Percentiles rank a stretch among this genome's conserved stretches.
phyloP scores from a whole-genome alignment of 495 filamentous ascomycete genomes.

The Glutinoglossum americanum region DNA sequence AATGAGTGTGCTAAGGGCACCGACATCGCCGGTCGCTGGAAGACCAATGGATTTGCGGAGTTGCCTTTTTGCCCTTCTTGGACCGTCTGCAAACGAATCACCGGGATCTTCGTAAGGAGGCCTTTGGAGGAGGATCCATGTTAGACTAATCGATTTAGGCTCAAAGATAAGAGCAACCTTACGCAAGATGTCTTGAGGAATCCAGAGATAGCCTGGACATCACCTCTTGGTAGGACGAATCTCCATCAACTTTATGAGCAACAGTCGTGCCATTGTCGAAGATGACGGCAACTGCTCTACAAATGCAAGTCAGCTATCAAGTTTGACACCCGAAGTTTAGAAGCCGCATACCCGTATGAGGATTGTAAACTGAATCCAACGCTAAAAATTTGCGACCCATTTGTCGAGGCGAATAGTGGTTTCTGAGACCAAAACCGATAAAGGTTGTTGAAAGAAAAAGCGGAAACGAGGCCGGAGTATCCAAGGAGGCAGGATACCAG shows the following conservation, averaged over 20 bases:
- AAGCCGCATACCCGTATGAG: constrained; percentile 6
- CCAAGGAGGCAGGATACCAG: no score
- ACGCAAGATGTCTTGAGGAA: constrained; percentile 5
- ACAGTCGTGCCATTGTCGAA: constrained; percentile 3
- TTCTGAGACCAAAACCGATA: no score
- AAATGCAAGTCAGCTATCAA: not conserved
- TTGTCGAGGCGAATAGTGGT: no score
- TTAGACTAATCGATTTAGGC: not conserved
- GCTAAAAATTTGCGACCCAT: not conserved
- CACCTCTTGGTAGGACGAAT: constrained; percentile 1
- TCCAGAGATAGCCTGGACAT: constrained; percentile 5
- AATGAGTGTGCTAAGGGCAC: constrained; percentile 1
- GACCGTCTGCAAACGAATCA: constrained; percentile 3
- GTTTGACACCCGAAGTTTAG: not conserved
- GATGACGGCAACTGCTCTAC: no score
- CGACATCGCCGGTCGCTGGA: constrained; percentile 6
- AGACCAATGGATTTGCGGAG: constrained; percentile 7
- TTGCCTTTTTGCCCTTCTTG: constrained; percentile 1
- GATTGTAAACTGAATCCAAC: constrained; percentile 6
- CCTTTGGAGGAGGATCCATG: not conserved
- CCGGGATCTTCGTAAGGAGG: constrained; percentile 3
- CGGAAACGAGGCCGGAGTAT: no score
- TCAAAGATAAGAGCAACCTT: not conserved
- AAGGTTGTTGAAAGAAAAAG: no score
- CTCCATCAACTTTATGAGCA: constrained; percentile 2